These are phyloP conservation scores for Patellifolia procumbens DNA, from an alignment of 179 eudicot genomes.

Conservation along the genomic window DNA sequence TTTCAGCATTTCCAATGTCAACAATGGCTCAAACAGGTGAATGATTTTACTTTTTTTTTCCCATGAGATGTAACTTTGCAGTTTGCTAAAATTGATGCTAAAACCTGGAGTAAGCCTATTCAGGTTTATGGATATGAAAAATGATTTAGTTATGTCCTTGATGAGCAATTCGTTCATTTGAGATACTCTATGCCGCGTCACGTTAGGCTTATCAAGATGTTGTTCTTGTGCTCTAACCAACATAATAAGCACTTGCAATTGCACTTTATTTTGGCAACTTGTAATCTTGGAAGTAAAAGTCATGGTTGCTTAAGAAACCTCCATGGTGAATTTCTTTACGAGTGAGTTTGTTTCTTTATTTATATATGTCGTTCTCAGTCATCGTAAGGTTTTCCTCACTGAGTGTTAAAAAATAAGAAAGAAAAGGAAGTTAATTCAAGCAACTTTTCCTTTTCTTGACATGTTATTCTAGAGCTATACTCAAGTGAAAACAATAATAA, in stretches of 20 bases:
- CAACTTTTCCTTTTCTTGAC: not conserved
- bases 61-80: not conserved
- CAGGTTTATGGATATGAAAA: not conserved
- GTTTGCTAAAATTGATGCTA: not conserved
- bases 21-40: slow-evolving; percentile 77
- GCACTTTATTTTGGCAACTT: not conserved
- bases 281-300: not conserved
- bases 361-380: no score
- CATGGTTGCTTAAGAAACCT: not conserved
- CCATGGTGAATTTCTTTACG: not conserved
- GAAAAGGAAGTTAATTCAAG: not conserved
- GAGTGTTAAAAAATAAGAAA: not conserved
- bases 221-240: not conserved
- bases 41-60: not conserved
- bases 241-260: not conserved
- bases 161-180: not conserved
- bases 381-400: not conserved
- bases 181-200: not conserved
- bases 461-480: no score
- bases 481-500: not conserved
- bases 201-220: not conserved
- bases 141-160: not conserved
- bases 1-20: slow-evolving; percentile 80
- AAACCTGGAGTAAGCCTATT: not conserved
- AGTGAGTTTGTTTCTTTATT: not conserved